Conservation (phyloP, 1,139 yeast genomes). For the Sugiyamaella sp. region DNA sequence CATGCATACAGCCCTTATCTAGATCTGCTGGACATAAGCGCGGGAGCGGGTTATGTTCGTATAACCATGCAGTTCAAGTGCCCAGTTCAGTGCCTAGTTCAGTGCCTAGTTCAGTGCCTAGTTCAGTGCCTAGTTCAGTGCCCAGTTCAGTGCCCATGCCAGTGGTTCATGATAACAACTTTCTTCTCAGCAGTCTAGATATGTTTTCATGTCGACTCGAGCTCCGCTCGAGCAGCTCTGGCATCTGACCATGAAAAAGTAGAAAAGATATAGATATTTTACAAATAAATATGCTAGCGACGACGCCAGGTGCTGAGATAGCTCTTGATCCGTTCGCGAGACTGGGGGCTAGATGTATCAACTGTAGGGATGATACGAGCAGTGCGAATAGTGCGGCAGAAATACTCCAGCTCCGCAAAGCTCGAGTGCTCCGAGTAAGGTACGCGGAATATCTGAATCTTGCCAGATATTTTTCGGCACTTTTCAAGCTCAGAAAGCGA, state of each 20-base stretch:
- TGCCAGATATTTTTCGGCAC: constrained; percentile 38
- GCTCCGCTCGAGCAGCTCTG: neutral
- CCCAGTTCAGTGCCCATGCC: no score
- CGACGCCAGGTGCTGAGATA: constrained; percentile 28
- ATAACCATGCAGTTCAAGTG: no score
- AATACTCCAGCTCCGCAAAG: constrained; percentile 71
- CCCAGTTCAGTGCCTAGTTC: no score
- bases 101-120: no score
- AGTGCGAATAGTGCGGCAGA: constrained; percentile 57
- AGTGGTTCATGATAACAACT: no score
- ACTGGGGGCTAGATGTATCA: constrained; percentile 39
- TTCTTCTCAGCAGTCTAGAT: neutral
- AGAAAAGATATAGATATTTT: neutral
- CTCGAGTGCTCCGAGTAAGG: constrained; percentile 97
- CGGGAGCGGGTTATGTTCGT: no score
- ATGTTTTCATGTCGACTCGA: neutral
- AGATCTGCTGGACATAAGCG: no score
- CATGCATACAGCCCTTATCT: no score
- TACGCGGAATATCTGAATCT: constrained; percentile 56
- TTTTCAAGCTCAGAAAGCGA: constrained; percentile 34
- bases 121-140: no score
- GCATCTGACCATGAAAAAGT: neutral
- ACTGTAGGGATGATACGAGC: constrained; percentile 78
- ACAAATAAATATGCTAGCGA: neutral
- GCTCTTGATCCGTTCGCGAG: constrained; percentile 27